phyloP scores from a whole-genome alignment of 371 early-diverging fungal species.

The Smittium mucronatum region DNA sequence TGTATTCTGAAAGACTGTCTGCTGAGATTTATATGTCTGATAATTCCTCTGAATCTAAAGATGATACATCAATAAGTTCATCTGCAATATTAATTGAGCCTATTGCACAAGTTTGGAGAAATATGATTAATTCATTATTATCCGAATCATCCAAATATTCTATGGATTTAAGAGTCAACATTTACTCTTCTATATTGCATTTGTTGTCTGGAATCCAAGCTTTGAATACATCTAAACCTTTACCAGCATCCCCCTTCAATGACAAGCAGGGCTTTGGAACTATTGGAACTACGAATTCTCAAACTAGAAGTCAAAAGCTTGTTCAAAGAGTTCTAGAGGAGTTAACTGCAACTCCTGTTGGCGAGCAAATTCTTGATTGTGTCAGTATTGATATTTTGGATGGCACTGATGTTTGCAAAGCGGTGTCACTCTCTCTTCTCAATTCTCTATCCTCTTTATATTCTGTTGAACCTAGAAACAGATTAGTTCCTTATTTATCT shows the following conservation, averaged over 20 bases:
- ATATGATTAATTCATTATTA: constrained; percentile 51
- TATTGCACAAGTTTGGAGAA: constrained; percentile 41
- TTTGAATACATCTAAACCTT: not conserved
- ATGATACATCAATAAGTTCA: not conserved
- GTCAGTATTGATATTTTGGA: constrained; percentile 71
- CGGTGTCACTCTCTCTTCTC: constrained; percentile 66
- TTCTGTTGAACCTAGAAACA: constrained; percentile 34
- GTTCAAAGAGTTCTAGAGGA: constrained; percentile 19
- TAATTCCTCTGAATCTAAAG: not conserved
- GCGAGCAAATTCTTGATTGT: constrained; percentile 52
- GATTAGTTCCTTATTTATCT: constrained; percentile 47
- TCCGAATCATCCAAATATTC: constrained; percentile 39
- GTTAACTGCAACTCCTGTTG: constrained; percentile 29
- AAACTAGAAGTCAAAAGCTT: constrained; percentile 19
- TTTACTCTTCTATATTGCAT: constrained; percentile 62
- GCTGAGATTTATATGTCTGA: not conserved
- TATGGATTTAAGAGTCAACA: constrained; percentile 58
- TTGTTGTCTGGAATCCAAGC: constrained; percentile 37
- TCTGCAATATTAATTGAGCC: constrained; percentile 40
- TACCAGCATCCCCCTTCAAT: not conserved
- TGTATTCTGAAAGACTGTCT: not conserved
- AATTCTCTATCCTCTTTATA: constrained; percentile 51
- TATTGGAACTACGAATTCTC: constrained; percentile 10
- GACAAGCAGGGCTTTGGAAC: not conserved
- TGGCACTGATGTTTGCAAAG: constrained; percentile 66